phyloP scores from a whole-genome alignment of 306 rosid species.

The Acacia crassicarpa region DNA sequence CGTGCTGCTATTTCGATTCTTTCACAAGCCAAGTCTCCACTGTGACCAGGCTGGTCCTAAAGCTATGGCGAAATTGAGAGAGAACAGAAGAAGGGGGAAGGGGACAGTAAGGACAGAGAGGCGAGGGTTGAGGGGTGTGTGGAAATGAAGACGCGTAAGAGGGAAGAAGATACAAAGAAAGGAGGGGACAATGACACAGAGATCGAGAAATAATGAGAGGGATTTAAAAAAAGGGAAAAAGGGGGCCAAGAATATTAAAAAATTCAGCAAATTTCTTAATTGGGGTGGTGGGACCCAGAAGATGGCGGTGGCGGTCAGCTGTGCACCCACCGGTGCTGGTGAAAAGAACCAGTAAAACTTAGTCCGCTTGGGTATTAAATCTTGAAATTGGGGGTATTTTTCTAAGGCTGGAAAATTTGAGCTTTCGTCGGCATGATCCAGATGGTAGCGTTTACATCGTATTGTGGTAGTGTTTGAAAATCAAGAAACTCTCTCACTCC shows the following conservation, averaged over 20 bases:
- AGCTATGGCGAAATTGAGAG: constrained; percentile 36
- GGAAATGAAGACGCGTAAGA: constrained; percentile 71
- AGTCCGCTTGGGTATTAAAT: background rate
- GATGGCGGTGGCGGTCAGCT: constrained; percentile 47
- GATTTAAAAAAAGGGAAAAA: constrained; percentile 22
- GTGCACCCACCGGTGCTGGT: constrained; percentile 43
- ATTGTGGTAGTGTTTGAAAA: background rate
- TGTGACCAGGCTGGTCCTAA: constrained; percentile 49
- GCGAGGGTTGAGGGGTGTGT: constrained; percentile 22
- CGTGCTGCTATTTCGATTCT: constrained; percentile 33
- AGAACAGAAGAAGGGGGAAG: constrained; percentile 23
- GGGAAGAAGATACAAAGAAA: constrained; percentile 52
- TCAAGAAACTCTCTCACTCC: background rate
- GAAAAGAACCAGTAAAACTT: background rate
- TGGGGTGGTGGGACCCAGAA: constrained; percentile 55
- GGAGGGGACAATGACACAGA: constrained; percentile 33
- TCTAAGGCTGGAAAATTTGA: background rate
- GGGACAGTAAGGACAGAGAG: background rate
- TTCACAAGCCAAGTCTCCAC: constrained; percentile 43
- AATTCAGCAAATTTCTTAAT: background rate
- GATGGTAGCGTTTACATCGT: background rate
- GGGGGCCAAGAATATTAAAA: background rate
- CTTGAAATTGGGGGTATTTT: background rate
- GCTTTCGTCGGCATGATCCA: background rate
- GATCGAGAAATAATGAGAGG: constrained; percentile 31